A percentile compares a stretch with the other conserved stretches of the same genome.
Evolutionary conservation across 176 grass and related monocot species (phyloP).

Genomic region (Luzula sylvatica): DNA sequence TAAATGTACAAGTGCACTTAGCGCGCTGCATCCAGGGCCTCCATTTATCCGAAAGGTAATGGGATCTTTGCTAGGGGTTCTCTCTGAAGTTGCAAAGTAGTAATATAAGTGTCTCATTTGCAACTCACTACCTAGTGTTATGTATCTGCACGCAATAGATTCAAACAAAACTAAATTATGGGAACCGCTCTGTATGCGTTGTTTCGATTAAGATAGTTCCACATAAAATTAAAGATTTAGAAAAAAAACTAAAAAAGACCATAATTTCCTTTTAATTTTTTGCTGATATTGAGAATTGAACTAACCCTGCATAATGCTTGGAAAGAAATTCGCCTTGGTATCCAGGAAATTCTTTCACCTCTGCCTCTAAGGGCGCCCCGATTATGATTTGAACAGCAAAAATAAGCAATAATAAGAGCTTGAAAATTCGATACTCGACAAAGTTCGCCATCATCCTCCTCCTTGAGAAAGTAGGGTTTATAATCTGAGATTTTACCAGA

Average conservation of each 20-base stretch:
- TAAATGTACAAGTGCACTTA: slow-evolving; percentile 31
- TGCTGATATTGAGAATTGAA: not conserved
- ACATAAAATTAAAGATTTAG: not conserved
- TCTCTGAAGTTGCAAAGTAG: slow-evolving; percentile 52
- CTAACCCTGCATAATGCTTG: slow-evolving; percentile 54
- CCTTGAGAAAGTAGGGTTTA: too few species aligned
- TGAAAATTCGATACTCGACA: too few species aligned
- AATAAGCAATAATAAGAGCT: too few species aligned
- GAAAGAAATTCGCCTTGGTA: slow-evolving; percentile 40
- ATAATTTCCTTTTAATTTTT: not conserved
- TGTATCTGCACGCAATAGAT: slow-evolving; percentile 26
- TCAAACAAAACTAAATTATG: slow-evolving; percentile 2
- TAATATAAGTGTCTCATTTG: slow-evolving; percentile 41
- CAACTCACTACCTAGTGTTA: slow-evolving; percentile 29
- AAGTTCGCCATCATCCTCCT: too few species aligned
- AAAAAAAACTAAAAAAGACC: not conserved
- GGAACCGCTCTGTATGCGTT: not conserved
- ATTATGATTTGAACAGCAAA: too few species aligned
- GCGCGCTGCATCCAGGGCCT: slow-evolving; percentile 47
- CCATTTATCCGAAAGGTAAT: slow-evolving; percentile 50
- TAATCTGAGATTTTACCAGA: too few species aligned
- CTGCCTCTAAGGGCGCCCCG: slow-evolving; percentile 14
- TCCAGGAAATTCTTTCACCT: slow-evolving; percentile 44
- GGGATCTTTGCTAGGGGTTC: slow-evolving; percentile 41
- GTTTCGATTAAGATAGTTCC: too few species aligned